Evolutionary conservation across 2,329 filamentous ascomycete species (phyloP), one percentile per base, ranked within the genome.

Genomic region (Colletotrichum godetiae): DNA sequence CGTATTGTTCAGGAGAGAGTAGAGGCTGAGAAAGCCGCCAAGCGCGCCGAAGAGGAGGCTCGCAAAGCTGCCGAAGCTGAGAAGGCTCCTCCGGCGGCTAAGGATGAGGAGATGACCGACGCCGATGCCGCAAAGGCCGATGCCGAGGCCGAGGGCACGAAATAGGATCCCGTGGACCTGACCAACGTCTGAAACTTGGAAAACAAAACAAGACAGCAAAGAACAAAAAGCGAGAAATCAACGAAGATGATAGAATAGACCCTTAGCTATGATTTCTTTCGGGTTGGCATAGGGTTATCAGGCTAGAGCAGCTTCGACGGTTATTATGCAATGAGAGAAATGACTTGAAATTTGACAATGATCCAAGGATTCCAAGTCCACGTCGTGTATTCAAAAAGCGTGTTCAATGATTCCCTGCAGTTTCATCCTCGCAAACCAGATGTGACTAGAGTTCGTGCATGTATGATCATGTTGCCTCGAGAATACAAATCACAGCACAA

Each of bases 21-120:
- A 66, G 95, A 97, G 72, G 94, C 94, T 75, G 92, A 94, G 84
- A 91, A 91, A 81, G 92, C 93, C 78, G 92, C 93, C 69, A 94
- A 94, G 84, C 93, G 94, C 84, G 87, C 86, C 71, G 86, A 89
- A 78, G 88, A 89, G 80, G 87, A 89, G 81, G 84, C 87, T 74
- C 85, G 86, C 82, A 88, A 89, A 82, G 85, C 86, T 76, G 84
- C 86, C 74, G 86, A 89, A 78, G 82, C 82, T 24, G 86, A 88
- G 75, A 88, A 89, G 82, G 83, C 81, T 73, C 81, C 42, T 49
- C 42, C 42, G 19, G 42, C 42, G 15, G 19, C 80, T 76, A 88
- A 87, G 78, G 90, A 92, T 77, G 88, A 90, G 79, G 90, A 91
- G 78, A 92, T 92, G 90, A 86, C 89, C 76, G 90, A 92, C 77